Evolutionary conservation across 257 asterid species (phyloP), one percentile per base, ranked within the genome.

Genomic region (Fraxinus excelsior): DNA sequence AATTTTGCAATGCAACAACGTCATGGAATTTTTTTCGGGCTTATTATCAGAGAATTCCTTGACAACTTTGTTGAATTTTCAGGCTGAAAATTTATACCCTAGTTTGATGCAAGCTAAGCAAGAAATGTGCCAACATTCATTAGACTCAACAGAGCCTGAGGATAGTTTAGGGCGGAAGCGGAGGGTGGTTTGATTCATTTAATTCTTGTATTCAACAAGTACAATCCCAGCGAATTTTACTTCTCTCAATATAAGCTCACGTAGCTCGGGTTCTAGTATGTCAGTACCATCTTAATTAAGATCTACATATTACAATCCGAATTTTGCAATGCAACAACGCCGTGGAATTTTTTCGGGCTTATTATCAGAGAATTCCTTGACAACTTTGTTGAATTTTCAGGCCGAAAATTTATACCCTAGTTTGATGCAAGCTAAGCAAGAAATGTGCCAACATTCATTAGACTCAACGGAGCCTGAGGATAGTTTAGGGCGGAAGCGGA

Each of bases 191-290:
- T 46, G 7, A 49, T 56, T 56, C 28, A 56, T 56, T 56, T 56
- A 56, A n/a, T 9, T 56, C 7, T 19, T 56, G 25, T 56, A 10
- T 58, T 58, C 29, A 58, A 58, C 14, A 58, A 29, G 66, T 21
- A 94, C 99, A 11, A 92, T 94, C n/a, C 99, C 99, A 1, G 99
- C 99, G 3, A 94, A 94, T 79, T 92, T 92, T 84, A 88, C 98
- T 0, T 94, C 98, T 0, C 87, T 94, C 0, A 94, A 94, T 56
- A 94, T 94, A 21, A 92, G 97, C 0, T 85, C 91, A 3, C 97
- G 98, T 0, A 91, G 96, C 88, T 94, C 99, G 0, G 94, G 97
- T 2, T 92, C 99, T 0, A 91, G 90, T 88, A 91, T 94, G 95
- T 94, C 99, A 68, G 93, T 94, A 5, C 96, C 99, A 3, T 94